Base-by-base conservation (phyloP, 2,329 filamentous ascomycete species). In the Dryadomyces quercivorus region DNA sequence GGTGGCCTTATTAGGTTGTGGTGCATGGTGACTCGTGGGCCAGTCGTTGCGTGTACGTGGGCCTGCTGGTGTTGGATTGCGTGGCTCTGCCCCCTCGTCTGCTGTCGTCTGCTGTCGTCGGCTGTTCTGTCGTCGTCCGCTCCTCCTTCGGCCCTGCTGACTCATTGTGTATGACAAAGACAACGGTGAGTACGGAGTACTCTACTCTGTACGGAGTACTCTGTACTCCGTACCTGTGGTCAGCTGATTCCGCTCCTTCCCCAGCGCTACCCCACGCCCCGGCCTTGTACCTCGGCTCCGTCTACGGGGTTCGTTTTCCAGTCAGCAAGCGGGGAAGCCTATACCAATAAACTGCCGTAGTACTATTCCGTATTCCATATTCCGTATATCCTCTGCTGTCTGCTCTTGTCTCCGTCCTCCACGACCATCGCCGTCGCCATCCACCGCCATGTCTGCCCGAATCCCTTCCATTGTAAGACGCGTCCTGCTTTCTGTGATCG, bases 391-490 rank as follows among this genome's bases (percentile, higher is more conserved):
- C 36, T 40, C 26, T 31, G 26, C 26, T 31, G 26, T 31, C 26
- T 31, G n/a, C n/a, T n/a, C n/a, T n/a, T n/a, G n/a, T n/a, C n/a
- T n/a, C n/a, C n/a, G n/a, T 31, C 26, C 26, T 31, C 26, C 26
- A 31, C 26, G 8, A 31, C 26, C 26, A 31, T 31, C 26, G 26
- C 26, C 4, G 26, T 8, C 26, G 26, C 26, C 26, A 18, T 10
- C 31, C 26, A 6, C 36, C 31, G 10, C 36, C 52, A 75, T 75
- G 72, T 72, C 73, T 43, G 67, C 66, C 60, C 66, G 66, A 58
- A 75, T 76, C 57, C 73, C 73, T 51, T 67, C 70, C 58, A 71
- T 75, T 61, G 73, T 75, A 66, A 62, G 69, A 44, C 59, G 22
- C 36, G 6, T 26, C 38, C 16, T 15, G 38, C 10, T 42, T 42